phyloP scores from a whole-genome alignment of 2,329 filamentous ascomycete genomes.

The Domatiomyces catenatus region DNA sequence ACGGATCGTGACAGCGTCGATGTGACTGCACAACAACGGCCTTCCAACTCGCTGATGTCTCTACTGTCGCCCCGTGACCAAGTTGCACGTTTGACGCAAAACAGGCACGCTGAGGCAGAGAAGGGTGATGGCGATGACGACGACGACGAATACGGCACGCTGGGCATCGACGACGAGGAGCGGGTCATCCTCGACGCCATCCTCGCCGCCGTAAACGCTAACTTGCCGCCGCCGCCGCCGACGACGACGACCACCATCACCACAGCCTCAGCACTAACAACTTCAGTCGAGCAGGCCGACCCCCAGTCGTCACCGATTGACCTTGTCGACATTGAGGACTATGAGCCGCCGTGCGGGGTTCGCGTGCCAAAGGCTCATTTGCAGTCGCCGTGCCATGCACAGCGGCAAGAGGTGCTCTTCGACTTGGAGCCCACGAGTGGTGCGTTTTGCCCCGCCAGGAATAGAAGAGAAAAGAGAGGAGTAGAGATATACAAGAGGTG shows the following conservation, averaged over 20 bases:
- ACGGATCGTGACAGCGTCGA: neutral
- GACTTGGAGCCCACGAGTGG: constrained; percentile 7
- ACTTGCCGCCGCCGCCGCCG: constrained; percentile 4
- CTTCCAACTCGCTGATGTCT: neutral
- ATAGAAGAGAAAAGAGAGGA: neutral
- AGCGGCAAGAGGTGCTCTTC: constrained; percentile 10
- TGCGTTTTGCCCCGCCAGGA: constrained; percentile 3
- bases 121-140: neutral
- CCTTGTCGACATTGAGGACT: constrained; percentile 30
- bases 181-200: constrained; percentile 38
- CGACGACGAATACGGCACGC: constrained; percentile 48
- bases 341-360: constrained; percentile 24
- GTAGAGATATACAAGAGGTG: neutral
- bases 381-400: constrained; percentile 23
- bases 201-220: constrained; percentile 30
- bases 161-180: constrained; percentile 37
- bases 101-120: neutral
- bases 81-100: neutral
- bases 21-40: neutral
- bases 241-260: neutral
- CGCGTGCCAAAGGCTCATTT: constrained; percentile 29
- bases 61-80: neutral
- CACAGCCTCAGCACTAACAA: neutral
- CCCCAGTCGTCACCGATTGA: constrained; percentile 6
- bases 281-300: neutral